These are phyloP conservation scores for Marasmius fiardii DNA, from an alignment of 1,284 basidiomycete species.

Conservation along the genomic window DNA sequence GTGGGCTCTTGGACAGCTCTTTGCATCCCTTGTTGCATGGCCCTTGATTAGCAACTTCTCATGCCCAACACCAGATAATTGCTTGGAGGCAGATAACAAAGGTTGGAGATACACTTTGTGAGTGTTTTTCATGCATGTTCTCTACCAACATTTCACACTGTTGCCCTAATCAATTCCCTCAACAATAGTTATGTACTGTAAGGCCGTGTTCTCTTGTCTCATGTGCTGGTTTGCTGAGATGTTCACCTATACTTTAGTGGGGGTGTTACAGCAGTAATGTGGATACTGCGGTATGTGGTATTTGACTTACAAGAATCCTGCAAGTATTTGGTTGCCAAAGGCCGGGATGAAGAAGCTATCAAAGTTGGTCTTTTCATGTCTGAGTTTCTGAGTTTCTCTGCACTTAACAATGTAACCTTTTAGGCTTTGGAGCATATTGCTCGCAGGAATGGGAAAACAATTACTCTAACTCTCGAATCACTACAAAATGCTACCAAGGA, in stretches of 20 bases:
- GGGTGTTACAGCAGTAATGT: slow-evolving; percentile 42
- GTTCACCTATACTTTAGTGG: slow-evolving; percentile 28
- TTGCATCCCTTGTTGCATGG: slow-evolving; percentile 50
- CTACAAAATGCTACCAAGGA: slow-evolving; percentile 35
- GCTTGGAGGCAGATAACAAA: slow-evolving; percentile 45
- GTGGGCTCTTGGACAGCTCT: slow-evolving; percentile 62
- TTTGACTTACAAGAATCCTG: slow-evolving; percentile 58
- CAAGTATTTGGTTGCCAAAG: slow-evolving; percentile 56
- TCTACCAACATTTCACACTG: slow-evolving; percentile 6
- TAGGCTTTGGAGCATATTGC: not conserved
- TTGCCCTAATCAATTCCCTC: not conserved
- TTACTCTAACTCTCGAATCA: slow-evolving; percentile 42
- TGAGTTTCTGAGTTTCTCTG: too few relatives aligned
- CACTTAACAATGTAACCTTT: too few relatives aligned
- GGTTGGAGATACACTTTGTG: slow-evolving; percentile 66
- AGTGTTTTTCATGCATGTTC: too few relatives aligned
- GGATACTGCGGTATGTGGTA: slow-evolving; percentile 39
- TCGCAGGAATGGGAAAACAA: slow-evolving; percentile 43
- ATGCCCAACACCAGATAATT: slow-evolving; percentile 34
- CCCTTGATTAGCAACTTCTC: slow-evolving; percentile 49
- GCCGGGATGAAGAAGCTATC: slow-evolving; percentile 55
- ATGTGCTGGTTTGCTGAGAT: slow-evolving; percentile 12
- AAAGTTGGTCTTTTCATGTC: too few relatives aligned
- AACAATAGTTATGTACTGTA: slow-evolving; percentile 35
- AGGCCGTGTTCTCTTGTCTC: slow-evolving; percentile 15